These are phyloP conservation scores for Albugo candida DNA, from an alignment of 352 stramenopile genomes.

Conservation along the genomic window DNA sequence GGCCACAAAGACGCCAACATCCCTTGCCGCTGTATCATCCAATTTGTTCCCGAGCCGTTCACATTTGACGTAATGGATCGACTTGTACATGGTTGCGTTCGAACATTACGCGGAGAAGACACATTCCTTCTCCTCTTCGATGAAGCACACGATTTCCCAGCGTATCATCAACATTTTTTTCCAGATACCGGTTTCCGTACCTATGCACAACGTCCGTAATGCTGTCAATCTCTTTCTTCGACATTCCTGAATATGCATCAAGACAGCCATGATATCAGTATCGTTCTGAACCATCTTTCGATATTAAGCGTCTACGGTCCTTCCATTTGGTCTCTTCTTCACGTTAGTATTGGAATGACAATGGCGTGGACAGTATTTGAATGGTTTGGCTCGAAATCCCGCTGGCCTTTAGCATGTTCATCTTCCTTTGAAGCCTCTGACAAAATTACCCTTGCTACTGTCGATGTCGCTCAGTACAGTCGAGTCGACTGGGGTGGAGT, in stretches of 20 bases:
- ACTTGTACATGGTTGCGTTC: slow-evolving; percentile 43
- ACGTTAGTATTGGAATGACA: slow-evolving; percentile 35
- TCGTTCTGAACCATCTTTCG: slow-evolving; percentile 13
- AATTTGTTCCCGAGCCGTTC: not conserved
- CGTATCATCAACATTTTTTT: too few relatives aligned
- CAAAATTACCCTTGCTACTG: slow-evolving; percentile 53
- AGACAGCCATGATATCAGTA: slow-evolving; percentile 22
- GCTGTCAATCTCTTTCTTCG: slow-evolving; percentile 17
- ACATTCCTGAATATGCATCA: slow-evolving; percentile 34
- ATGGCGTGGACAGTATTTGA: slow-evolving; percentile 25
- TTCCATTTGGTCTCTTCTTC: slow-evolving; percentile 35
- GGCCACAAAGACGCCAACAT: slow-evolving; percentile 27
- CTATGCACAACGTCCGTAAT: slow-evolving; percentile 42
- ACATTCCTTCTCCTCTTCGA: too few relatives aligned
- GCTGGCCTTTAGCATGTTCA: slow-evolving; percentile 26
- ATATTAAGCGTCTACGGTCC: slow-evolving; percentile 22
- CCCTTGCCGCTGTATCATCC: too few relatives aligned
- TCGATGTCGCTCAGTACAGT: slow-evolving; percentile 31
- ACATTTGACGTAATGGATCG: slow-evolving; percentile 13
- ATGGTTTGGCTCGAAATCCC: slow-evolving; percentile 64
- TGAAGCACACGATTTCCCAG: too few relatives aligned
- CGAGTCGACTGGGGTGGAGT: too few relatives aligned
- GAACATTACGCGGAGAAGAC: slow-evolving; percentile 22
- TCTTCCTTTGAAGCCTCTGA: slow-evolving; percentile 32
- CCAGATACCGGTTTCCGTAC: slow-evolving; percentile 6